phyloP scores from a whole-genome alignment of 2,329 filamentous ascomycete species.

The Coccinonectria pachysandricola region DNA sequence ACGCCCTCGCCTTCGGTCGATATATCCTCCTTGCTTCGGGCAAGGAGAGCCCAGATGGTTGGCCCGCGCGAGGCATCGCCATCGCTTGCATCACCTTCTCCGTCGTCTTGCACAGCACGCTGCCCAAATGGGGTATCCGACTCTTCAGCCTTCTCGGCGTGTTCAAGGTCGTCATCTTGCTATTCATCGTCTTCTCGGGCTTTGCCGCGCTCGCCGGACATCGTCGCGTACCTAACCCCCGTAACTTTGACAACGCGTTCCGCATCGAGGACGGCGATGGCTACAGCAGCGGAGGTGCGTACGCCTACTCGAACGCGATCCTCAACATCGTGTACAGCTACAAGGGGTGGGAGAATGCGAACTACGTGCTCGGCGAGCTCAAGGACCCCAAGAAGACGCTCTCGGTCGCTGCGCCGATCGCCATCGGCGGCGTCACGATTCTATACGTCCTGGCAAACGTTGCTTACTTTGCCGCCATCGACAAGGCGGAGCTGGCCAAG shows the following conservation, averaged over 20 bases:
- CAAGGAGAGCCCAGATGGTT: conserved; percentile 35
- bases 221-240: conserved; percentile 35
- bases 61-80: conserved; percentile 47
- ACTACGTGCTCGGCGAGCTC: conserved; percentile 50
- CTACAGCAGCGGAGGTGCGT: conserved; percentile 38
- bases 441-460: conserved; percentile 55
- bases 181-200: conserved; percentile 52
- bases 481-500: conserved; percentile 44
- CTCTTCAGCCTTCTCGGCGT: conserved; percentile 48
- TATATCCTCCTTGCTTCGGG: conserved; percentile 48
- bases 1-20: conserved; percentile 47
- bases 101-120: conserved; percentile 38
- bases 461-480: conserved; percentile 54
- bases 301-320: conserved; percentile 46
- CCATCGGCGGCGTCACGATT: conserved; percentile 46
- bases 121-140: conserved; percentile 48
- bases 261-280: conserved; percentile 30
- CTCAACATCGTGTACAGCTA: conserved; percentile 51
- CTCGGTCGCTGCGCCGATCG: conserved; percentile 44
- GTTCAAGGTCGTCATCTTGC: conserved; percentile 49
- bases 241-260: conserved; percentile 50
- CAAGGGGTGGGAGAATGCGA: conserved; percentile 55
- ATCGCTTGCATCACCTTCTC: conserved; percentile 44
- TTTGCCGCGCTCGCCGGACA: conserved; percentile 45
- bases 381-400: conserved; percentile 45